Base-by-base conservation (phyloP, 2,329 filamentous ascomycete species). In the Phyllosticta ampelicida region DNA sequence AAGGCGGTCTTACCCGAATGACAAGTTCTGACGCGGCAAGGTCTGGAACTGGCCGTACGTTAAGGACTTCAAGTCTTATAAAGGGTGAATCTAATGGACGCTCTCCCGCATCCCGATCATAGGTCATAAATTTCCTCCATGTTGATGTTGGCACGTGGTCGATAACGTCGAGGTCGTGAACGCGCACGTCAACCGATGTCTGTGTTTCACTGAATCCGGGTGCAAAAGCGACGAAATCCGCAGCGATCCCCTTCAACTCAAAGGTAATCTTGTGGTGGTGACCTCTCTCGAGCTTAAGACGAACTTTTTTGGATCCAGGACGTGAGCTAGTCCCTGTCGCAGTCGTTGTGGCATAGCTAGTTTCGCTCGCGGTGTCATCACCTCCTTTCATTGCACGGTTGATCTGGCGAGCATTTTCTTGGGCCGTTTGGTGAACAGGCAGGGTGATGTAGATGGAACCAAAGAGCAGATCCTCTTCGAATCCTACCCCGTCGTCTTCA, bases 361-460 rank as follows among this genome's bases (percentile, higher is more conserved):
- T 96, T 68, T 97, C 94, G 44, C 89, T 95, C 3, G 80, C 82
- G 58, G 87, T 81, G 66, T 97, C 92, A 63, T 96, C 89, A 10
- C 53, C 53, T 55, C 52, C 52, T 44, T 51, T 59, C 48, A 97
- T 81, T 36, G 92, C 85, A 59, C 87, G 84, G 67, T 96, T 96
- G 72, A 99, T 96, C 48, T 87, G 88, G 89, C 80, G 9, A 97
- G 79, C 28, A 95, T 89, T 56, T 83, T 83, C 5, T 90, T 90
- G 65, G 97, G 92, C 28, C 48, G 57, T 55, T 60, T 86, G 84
- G 64, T 91, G 94, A 10, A 88, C 81, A 0, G 92, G 88, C 18
- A 99, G 88, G 13, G 89, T 90, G 65, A 99, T 96, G 75, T 96
- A 99, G 57, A 99, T 96, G 0, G 94, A 99, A 70, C 99, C 97